Evolutionary conservation across 352 stramenopile species (phyloP).

Genomic region (Pythium insidiosum): DNA sequence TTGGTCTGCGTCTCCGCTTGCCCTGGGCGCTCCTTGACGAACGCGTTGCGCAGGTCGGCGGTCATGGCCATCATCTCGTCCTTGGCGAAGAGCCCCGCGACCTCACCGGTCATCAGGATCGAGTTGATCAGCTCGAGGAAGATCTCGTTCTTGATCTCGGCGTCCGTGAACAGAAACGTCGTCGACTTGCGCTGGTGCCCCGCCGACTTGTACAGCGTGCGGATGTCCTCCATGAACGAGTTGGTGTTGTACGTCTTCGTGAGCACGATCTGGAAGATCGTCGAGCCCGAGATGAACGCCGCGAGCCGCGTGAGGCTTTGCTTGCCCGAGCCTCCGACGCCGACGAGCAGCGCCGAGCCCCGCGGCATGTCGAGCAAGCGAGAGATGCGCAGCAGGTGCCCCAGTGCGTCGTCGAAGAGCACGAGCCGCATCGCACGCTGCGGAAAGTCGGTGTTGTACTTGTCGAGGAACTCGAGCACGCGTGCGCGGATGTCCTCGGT

Average conservation of each 20-base stretch:
- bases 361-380: conserved; percentile 95
- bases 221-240: conserved; percentile 97
- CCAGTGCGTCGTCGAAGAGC: conserved; percentile 97
- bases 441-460: conserved; percentile 97
- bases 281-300: conserved; percentile 93
- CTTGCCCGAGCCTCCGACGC: conserved; percentile 96
- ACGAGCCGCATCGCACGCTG: conserved; percentile 96
- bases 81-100: conserved; percentile 97
- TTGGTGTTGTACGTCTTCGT: conserved; percentile 98
- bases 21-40: conserved; percentile 91
- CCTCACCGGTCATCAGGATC: conserved; percentile 97
- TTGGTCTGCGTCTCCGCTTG: conserved; percentile 95
- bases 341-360: conserved; percentile 94
- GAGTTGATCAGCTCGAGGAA: conserved; percentile 99
- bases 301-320: conserved; percentile 95
- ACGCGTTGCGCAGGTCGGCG: conserved; percentile 92
- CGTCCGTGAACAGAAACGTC: conserved; percentile 98
- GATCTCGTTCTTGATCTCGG: conserved; percentile 98
- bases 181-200: conserved; percentile 95
- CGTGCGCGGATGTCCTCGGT: conserved; percentile 89
- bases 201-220: conserved; percentile 95
- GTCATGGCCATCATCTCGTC: conserved; percentile 99
- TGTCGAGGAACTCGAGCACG: conserved; percentile 93
- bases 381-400: conserved; percentile 95
- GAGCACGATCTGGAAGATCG: conserved; percentile 97